These are phyloP conservation scores for Rhynchosporium secalis DNA, from an alignment of 2,329 filamentous ascomycete species.

Conservation along the genomic window DNA sequence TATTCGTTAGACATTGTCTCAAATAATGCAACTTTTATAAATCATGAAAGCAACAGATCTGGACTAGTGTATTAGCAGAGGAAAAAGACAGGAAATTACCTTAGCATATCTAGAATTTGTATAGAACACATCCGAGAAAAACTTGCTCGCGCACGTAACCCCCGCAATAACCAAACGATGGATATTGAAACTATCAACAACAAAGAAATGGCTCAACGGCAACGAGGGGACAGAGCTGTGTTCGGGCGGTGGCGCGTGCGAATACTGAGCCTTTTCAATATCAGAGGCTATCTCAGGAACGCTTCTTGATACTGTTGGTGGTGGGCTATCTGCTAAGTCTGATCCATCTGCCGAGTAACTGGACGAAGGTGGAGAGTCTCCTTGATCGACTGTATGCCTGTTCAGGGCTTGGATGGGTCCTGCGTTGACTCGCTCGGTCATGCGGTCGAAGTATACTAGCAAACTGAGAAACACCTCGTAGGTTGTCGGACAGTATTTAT, in stretches of 20 bases:
- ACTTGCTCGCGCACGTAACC: slow-evolving; percentile 98
- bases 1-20: slow-evolving; percentile 4
- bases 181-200: slow-evolving; percentile 99
- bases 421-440: slow-evolving; percentile 94
- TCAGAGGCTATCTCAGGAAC: slow-evolving; percentile 35
- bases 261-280: slow-evolving; percentile 35
- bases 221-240: slow-evolving; percentile 24
- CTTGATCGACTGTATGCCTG: slow-evolving; percentile 39
- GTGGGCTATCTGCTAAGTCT: slow-evolving; percentile 37
- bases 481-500: slow-evolving; percentile 98
- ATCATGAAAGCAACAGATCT: not conserved
- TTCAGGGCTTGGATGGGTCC: slow-evolving; percentile 68
- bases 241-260: slow-evolving; percentile 32
- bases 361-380: slow-evolving; percentile 34
- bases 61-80: not conserved
- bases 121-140: slow-evolving; percentile 98
- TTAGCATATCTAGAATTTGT: slow-evolving; percentile 99
- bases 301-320: slow-evolving; percentile 30
- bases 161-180: slow-evolving; percentile 94
- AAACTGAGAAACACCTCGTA: slow-evolving; percentile 97
- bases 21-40: not conserved
- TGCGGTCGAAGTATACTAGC: slow-evolving; percentile 96
- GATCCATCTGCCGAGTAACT: slow-evolving; percentile 37
- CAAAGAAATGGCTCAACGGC: slow-evolving; percentile 71
- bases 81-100: slow-evolving; percentile 53